A percentile compares a stretch with the other conserved stretches of the same genome.
Conservation (phyloP, 495 filamentous ascomycete species). For the Neurospora sublineolata region DNA sequence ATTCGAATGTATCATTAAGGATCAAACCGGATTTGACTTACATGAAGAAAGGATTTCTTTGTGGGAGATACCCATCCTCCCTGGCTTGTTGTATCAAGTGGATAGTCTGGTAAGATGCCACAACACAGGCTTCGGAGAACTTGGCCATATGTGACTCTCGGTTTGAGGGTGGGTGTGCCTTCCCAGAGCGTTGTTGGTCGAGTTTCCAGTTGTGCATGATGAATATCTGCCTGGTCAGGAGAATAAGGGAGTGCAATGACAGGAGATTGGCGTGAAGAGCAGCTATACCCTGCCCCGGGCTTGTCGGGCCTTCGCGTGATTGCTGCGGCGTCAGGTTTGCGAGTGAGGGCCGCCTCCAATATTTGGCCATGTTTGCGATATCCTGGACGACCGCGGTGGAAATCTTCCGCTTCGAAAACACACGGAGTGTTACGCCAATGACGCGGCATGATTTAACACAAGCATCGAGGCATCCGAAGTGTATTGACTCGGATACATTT, state of each 20-base stretch:
- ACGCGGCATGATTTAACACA: constrained; percentile 47
- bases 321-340: constrained; percentile 36
- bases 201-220: constrained; percentile 35
- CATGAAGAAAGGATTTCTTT: constrained; percentile 58
- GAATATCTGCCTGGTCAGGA: constrained; percentile 63
- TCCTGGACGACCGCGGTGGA: constrained; percentile 54
- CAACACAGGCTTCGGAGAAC: constrained; percentile 60
- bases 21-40: constrained; percentile 16
- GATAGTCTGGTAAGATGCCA: constrained; percentile 57
- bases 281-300: constrained; percentile 47
- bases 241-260: constrained; percentile 62
- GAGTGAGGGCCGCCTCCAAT: constrained; percentile 38
- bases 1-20: not conserved
- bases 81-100: constrained; percentile 47
- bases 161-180: constrained; percentile 16
- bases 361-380: constrained; percentile 47
- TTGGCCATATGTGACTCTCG: constrained; percentile 40
- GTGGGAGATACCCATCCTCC: constrained; percentile 49
- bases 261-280: constrained; percentile 57
- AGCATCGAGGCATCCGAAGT: constrained; percentile 36
- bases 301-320: constrained; percentile 32
- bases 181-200: constrained; percentile 19
- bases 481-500: constrained; percentile 9
- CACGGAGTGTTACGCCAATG: constrained; percentile 55
- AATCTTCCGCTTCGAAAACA: constrained; percentile 60